Percentiles rank a stretch among this genome's conserved stretches.
Evolutionary conservation across 305 asterid species (phyloP).

Genomic region (Fraxinus floribunda): DNA sequence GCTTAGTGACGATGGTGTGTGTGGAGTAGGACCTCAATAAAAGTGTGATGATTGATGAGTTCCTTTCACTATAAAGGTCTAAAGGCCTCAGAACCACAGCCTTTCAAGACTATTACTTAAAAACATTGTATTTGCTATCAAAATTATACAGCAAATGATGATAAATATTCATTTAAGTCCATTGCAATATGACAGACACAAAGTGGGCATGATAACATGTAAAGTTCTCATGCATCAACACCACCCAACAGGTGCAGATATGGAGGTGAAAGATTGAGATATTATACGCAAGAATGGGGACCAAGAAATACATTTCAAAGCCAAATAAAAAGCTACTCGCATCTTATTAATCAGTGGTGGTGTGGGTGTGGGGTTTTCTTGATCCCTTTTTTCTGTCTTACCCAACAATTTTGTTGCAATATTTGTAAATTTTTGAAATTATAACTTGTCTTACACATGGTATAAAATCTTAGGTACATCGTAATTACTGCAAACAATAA

Average conservation of each 20-base stretch:
- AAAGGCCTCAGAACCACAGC: slow-evolving; percentile 7
- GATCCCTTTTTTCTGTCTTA: neutral
- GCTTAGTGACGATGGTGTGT: neutral
- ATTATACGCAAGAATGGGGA: slow-evolving; percentile 19
- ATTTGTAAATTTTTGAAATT: neutral
- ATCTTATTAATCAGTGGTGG: neutral
- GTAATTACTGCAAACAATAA: no score
- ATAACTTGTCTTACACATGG: neutral
- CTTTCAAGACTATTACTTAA: slow-evolving; percentile 11
- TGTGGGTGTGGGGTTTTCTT: slow-evolving; percentile 13
- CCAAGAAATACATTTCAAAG: slow-evolving; percentile 21
- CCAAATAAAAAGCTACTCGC: slow-evolving; percentile 10
- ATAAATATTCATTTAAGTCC: neutral
- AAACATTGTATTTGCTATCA: neutral
- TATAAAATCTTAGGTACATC: neutral
- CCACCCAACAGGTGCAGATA: slow-evolving; percentile 21
- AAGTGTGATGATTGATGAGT: slow-evolving; percentile 9
- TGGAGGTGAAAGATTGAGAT: neutral
- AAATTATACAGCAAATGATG: neutral
- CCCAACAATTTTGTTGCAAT: neutral
- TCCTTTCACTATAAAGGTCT: slow-evolving; percentile 13
- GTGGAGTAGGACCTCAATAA: neutral
- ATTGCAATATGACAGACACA: slow-evolving; percentile 19
- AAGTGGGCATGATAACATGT: slow-evolving; percentile 28
- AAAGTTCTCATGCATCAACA: slow-evolving; percentile 12